These are phyloP conservation scores for Nothophoma quercina DNA, from an alignment of 2,329 filamentous ascomycete species.

Conservation along the genomic window DNA sequence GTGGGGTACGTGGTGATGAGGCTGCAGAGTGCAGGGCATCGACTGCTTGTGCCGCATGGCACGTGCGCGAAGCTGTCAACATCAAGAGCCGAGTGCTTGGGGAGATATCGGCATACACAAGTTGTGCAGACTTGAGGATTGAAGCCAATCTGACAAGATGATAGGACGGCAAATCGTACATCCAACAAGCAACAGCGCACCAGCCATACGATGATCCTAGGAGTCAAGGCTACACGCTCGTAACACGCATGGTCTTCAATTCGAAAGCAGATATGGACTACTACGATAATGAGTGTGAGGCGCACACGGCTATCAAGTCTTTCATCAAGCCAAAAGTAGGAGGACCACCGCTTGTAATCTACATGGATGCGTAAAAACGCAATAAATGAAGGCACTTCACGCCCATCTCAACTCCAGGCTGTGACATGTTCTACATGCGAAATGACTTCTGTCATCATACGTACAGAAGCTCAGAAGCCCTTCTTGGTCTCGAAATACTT, in stretches of 20 bases:
- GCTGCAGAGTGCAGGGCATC: constrained; percentile 13
- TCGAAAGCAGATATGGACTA: constrained; percentile 73
- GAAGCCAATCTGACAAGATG: neutral
- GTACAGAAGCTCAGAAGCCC: constrained; percentile 57
- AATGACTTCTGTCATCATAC: too few relatives aligned
- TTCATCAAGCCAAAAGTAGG: constrained; percentile 37
- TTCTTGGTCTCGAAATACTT: constrained; percentile 69
- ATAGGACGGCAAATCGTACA: constrained; percentile 76
- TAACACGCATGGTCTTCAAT: constrained; percentile 69
- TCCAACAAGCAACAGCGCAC: constrained; percentile 65
- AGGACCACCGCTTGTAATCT: constrained; percentile 38
- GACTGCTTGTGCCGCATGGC: constrained; percentile 4
- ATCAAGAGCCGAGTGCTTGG: neutral
- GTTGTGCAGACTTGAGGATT: neutral
- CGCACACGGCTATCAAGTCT: constrained; percentile 61
- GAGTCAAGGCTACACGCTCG: constrained; percentile 70
- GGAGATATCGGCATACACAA: neutral
- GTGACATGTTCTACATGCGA: too few relatives aligned
- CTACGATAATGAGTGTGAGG: constrained; percentile 69
- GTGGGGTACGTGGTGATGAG: constrained; percentile 21
- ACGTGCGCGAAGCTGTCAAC: constrained; percentile 1
- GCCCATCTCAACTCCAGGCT: too few relatives aligned
- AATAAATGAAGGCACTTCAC: too few relatives aligned
- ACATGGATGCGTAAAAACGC: constrained; percentile 34
- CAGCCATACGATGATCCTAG: constrained; percentile 65